Base-by-base conservation (phyloP, 495 filamentous ascomycete species). In the Xanthoparmelia taractica region DNA sequence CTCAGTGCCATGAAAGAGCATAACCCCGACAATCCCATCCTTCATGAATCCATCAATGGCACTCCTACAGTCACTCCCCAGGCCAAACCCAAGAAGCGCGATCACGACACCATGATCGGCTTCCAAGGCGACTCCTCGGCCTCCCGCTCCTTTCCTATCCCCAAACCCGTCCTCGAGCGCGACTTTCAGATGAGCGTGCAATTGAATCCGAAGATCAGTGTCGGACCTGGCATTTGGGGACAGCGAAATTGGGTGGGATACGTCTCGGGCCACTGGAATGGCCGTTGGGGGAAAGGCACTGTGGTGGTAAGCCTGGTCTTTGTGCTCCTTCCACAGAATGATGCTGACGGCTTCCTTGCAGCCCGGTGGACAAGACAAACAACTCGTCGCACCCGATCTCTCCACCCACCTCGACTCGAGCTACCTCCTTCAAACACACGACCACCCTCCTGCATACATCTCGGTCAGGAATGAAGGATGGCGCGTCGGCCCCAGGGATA, bases 121-220 rank as follows among this genome's bases (percentile, higher is more conserved):
- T 68, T 69, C 33, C 67, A 68, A 34, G 65, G 65, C 57, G 65
- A 66, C 52, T 63, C 67, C 20, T 67, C 66, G 4, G 67, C 62
- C 7, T 64, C 66, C 29, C 79, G 79, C 20, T 79, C 78, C 20
- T 71, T 80, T 41, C 79, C 81, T 63, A 79, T 83, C 41, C 80
- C 80, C 23, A 78, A 77, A n/a, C 84, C 84, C 0, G 73, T 74
- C 20, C 75, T 85, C 17, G 80, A 84, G 65, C 73, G 84, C 54
- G 82, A 86, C 65, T 86, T 86, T 71, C 82, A 83, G 61, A 82
- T 86, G 78, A 83, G 79, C 70, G 79, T 86, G 58, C 78, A 81
- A 65, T 71, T 85, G 72, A 85, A 83, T 66, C 77, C 82, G 1
- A 81, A 81, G 65, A 80, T 84, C 34, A 73, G 75, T 2, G 77